These are phyloP conservation scores for Pyrenophora teres DNA, from an alignment of 2,329 filamentous ascomycete genomes.

Conservation along the genomic window DNA sequence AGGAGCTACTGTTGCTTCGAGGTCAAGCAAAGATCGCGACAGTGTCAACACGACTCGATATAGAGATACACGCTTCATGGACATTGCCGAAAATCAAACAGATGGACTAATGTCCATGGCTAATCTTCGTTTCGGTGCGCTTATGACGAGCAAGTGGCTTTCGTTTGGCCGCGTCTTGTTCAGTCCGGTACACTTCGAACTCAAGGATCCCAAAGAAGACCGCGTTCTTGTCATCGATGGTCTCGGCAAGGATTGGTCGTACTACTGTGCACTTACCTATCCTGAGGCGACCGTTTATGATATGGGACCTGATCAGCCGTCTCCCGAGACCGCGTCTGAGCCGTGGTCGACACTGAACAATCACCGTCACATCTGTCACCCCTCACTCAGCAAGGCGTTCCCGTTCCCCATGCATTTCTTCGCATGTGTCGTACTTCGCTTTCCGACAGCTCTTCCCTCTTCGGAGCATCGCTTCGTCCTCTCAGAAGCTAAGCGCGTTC, in stretches of 20 bases:
- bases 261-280: constrained; percentile 81
- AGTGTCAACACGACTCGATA: constrained; percentile 39
- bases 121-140: constrained; percentile 76
- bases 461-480: constrained; percentile 72
- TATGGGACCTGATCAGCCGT: constrained; percentile 51
- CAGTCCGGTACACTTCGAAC: constrained; percentile 75
- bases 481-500: constrained; percentile 74
- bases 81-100: constrained; percentile 46
- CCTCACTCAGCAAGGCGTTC: constrained; percentile 66
- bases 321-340: constrained; percentile 25
- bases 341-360: constrained; percentile 59
- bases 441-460: constrained; percentile 72
- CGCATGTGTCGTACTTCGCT: constrained; percentile 75
- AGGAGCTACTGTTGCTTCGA: constrained; percentile 36
- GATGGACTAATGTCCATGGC: constrained; percentile 61
- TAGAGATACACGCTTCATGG: constrained; percentile 64
- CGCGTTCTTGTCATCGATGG: constrained; percentile 79
- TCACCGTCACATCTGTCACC: constrained; percentile 74
- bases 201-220: constrained; percentile 63
- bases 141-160: constrained; percentile 87
- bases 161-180: constrained; percentile 84
- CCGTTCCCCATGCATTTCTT: constrained; percentile 79
- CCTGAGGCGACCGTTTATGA: constrained; percentile 77
- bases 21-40: constrained; percentile 43
- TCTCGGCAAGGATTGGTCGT: constrained; percentile 88